Percentiles rank a stretch among this genome's conserved stretches.
Conservation (phyloP, 345 rosid species). For the Linum lewisii region DNA sequence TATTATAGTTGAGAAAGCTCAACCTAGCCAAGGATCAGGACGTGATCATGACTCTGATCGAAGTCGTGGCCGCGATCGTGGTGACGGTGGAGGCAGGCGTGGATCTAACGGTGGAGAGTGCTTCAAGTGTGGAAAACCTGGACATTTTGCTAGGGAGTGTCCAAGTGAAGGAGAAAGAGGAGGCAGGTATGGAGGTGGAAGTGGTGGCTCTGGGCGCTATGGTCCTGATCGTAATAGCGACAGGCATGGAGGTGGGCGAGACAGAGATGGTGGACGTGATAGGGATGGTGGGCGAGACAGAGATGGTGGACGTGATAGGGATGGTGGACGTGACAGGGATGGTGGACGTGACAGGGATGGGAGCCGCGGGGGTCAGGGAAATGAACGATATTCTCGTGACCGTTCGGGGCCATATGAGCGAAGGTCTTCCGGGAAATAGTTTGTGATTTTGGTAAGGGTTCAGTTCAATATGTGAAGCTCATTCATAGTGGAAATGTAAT, state of each 20-base stretch:
- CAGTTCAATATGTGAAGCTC: slow-evolving; percentile 9
- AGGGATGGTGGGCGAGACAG: slow-evolving; percentile 57
- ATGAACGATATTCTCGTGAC: slow-evolving; percentile 69
- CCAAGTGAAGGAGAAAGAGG: slow-evolving; percentile 57
- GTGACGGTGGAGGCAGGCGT: slow-evolving; percentile 49
- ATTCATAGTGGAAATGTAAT: background rate
- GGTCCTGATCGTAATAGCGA: slow-evolving; percentile 83
- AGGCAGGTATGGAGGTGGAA: slow-evolving; percentile 39
- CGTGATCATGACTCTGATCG: slow-evolving; percentile 75
- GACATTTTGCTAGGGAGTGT: slow-evolving; percentile 95
- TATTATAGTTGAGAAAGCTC: slow-evolving; percentile 91
- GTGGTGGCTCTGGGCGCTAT: slow-evolving; percentile 46
- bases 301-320: slow-evolving; percentile 47
- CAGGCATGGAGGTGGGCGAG: slow-evolving; percentile 60
- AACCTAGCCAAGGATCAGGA: slow-evolving; percentile 70
- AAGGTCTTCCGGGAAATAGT: slow-evolving; percentile 36
- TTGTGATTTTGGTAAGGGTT: slow-evolving; percentile 19
- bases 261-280: slow-evolving; percentile 51
- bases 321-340: slow-evolving; percentile 49
- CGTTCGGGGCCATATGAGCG: slow-evolving; percentile 74
- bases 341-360: slow-evolving; percentile 20
- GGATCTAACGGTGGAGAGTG: slow-evolving; percentile 73
- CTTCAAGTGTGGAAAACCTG: slow-evolving; percentile 92
- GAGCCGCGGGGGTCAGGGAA: slow-evolving; percentile 56
- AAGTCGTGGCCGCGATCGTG: slow-evolving; percentile 54